Evolutionary conservation across 2,329 filamentous ascomycete genomes (phyloP).

Genomic region (Colletotrichum chlorophyti): DNA sequence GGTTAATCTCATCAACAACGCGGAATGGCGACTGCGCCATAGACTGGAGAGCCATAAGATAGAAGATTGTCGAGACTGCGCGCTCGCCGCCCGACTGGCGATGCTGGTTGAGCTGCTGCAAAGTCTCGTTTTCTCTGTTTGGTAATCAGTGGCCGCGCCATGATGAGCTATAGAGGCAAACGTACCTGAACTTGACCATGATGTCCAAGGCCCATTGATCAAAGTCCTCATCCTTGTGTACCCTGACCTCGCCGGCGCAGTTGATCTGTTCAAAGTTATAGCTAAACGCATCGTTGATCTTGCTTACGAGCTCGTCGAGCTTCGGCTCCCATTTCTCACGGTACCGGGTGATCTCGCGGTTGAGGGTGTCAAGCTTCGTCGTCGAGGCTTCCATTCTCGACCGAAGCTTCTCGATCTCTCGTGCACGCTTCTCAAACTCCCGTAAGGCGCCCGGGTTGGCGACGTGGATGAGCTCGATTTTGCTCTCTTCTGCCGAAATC

Average conservation of each 20-base stretch:
- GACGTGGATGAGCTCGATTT: slow-evolving; percentile 80
- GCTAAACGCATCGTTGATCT: slow-evolving; percentile 89
- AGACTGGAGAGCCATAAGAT: slow-evolving; percentile 95
- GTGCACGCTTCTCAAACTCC: slow-evolving; percentile 77
- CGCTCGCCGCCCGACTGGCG: slow-evolving; percentile 96
- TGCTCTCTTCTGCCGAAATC: slow-evolving; percentile 75
- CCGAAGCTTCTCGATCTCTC: slow-evolving; percentile 72
- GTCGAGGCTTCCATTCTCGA: slow-evolving; percentile 61
- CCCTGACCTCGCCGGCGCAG: slow-evolving; percentile 87
- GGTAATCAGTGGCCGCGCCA: background rate
- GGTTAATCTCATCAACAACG: slow-evolving; percentile 99
- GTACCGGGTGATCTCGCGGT: slow-evolving; percentile 67
- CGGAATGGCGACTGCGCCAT: slow-evolving; percentile 95
- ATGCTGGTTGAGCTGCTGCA: slow-evolving; percentile 87
- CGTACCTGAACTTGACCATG: slow-evolving; percentile 90
- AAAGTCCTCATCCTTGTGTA: slow-evolving; percentile 93
- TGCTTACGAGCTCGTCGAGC: slow-evolving; percentile 77
- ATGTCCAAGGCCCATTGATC: slow-evolving; percentile 94
- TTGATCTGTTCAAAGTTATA: slow-evolving; percentile 94
- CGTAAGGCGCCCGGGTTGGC: slow-evolving; percentile 77
- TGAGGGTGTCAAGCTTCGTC: slow-evolving; percentile 60
- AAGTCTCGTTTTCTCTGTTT: slow-evolving; percentile 76
- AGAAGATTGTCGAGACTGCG: slow-evolving; percentile 97
- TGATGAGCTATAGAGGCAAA: slow-evolving; percentile 20
- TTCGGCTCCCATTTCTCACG: slow-evolving; percentile 81